Conservation (phyloP, 176 grass and related monocot species). For the Oryza officinalis region DNA sequence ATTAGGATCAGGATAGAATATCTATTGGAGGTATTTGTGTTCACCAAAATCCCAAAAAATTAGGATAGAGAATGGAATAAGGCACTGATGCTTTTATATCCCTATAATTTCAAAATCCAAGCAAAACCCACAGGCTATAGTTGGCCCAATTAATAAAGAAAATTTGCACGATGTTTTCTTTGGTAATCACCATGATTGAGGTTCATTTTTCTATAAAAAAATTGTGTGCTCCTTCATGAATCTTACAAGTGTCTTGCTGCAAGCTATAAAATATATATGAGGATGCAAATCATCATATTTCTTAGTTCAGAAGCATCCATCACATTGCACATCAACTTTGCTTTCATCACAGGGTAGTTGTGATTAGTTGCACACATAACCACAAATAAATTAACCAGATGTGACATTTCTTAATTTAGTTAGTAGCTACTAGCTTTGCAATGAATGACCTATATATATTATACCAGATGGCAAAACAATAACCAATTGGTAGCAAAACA, state of each 20-base stretch:
- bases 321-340: slow-evolving; percentile 22
- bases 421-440: slow-evolving; percentile 9
- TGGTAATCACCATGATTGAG: not conserved
- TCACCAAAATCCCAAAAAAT: too few species aligned
- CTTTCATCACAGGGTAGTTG: slow-evolving; percentile 29
- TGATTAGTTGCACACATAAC: slow-evolving; percentile 36
- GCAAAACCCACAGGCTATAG: not conserved
- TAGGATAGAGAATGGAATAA: too few species aligned
- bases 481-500: not conserved
- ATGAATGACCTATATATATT: not conserved
- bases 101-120: not conserved
- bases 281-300: slow-evolving; percentile 13
- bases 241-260: not conserved
- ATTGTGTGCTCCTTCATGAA: not conserved
- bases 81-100: too few species aligned
- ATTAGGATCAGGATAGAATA: too few species aligned
- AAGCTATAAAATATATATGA: not conserved
- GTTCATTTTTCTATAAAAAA: not conserved
- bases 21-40: too few species aligned
- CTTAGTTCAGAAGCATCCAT: slow-evolving; percentile 44
- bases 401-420: slow-evolving; percentile 27
- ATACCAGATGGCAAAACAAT: not conserved
- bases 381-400: slow-evolving; percentile 31
- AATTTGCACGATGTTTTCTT: not conserved
- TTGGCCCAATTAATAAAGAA: not conserved